Percentiles rank a stretch among this genome's conserved stretches.
Conservation (phyloP, 31 red algal species). For the Asparagopsis taxiformis region DNA sequence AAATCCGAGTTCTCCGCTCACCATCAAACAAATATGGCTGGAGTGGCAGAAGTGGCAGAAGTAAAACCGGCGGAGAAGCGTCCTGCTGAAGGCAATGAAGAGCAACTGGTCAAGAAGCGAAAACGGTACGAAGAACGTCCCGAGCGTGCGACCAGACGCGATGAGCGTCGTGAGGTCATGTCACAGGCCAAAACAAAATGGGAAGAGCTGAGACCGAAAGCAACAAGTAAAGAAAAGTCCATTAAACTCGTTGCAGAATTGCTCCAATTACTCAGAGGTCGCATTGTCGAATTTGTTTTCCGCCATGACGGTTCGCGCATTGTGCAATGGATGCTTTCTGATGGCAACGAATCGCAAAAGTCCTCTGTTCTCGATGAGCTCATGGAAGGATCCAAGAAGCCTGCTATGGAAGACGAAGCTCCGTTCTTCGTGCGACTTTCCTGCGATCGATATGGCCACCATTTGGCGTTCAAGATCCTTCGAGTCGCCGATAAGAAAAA, state of each 20-base stretch:
- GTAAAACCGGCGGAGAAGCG: background rate
- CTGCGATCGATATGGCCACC: constrained; percentile 71
- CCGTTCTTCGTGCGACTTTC: constrained; percentile 43
- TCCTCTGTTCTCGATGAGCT: constrained; percentile 41
- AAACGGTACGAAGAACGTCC: constrained; percentile 16
- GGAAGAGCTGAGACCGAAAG: constrained; percentile 73
- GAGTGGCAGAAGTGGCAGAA: background rate
- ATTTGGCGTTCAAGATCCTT: constrained; percentile 73
- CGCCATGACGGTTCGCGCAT: constrained; percentile 81
- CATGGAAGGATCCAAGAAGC: constrained; percentile 24
- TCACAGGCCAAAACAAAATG: constrained; percentile 43
- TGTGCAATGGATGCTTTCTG: constrained; percentile 77
- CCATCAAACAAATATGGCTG: background rate
- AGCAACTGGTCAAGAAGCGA: constrained; percentile 8
- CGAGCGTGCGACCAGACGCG: constrained; percentile 10
- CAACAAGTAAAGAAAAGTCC: constrained; percentile 45
- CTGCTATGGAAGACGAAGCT: constrained; percentile 3
- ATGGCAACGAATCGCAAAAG: constrained; percentile 47
- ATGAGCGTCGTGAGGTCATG: constrained; percentile 57
- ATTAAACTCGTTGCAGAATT: constrained; percentile 44
- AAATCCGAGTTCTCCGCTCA: too few species aligned
- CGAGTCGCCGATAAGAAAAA: constrained; percentile 38
- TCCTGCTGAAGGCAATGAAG: background rate
- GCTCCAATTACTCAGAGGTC: constrained; percentile 36
- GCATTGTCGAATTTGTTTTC: constrained; percentile 69